phyloP scores from a whole-genome alignment of 345 rosid species.

The Noccaea bulbosa region DNA sequence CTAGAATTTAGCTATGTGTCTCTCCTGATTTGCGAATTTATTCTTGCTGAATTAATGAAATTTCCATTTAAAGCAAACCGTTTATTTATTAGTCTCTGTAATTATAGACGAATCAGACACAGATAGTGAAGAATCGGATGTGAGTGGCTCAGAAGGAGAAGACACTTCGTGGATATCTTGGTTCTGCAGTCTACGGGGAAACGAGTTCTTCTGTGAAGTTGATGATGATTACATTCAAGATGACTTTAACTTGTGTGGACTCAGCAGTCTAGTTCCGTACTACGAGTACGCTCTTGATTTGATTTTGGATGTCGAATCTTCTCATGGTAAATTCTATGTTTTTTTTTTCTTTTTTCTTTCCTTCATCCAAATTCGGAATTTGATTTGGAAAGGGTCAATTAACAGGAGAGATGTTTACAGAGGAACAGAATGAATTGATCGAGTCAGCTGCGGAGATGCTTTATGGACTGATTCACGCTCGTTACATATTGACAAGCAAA shows the following conservation, averaged over 20 bases:
- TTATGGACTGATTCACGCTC: constrained; percentile 89
- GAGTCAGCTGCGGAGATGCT: constrained; percentile 99
- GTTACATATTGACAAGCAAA: constrained; percentile 88
- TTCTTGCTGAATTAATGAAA: background rate
- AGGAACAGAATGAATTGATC: constrained; percentile 91
- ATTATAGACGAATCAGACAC: constrained; percentile 84
- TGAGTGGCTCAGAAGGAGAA: constrained; percentile 95
- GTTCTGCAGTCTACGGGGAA: constrained; percentile 90
- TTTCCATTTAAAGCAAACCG: background rate
- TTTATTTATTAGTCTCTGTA: background rate
- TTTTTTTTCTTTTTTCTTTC: constrained; percentile 21
- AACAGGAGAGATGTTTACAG: constrained; percentile 89
- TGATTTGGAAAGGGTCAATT: constrained; percentile 37
- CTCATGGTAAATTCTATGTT: constrained; percentile 62
- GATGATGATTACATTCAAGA: constrained; percentile 95
- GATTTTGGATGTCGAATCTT: constrained; percentile 92
- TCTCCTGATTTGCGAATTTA: constrained; percentile 7
- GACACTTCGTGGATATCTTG: constrained; percentile 94
- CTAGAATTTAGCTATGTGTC: constrained; percentile 14
- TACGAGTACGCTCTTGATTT: constrained; percentile 96
- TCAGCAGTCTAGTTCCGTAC: constrained; percentile 86
- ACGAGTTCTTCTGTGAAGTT: constrained; percentile 96
- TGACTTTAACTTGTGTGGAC: constrained; percentile 93
- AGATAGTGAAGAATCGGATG: constrained; percentile 90
- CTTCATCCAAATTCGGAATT: background rate